Percentiles rank a stretch among this genome's conserved stretches.
phyloP scores from a whole-genome alignment of 2,329 filamentous ascomycete genomes.

The Ceratocystis ficicola region DNA sequence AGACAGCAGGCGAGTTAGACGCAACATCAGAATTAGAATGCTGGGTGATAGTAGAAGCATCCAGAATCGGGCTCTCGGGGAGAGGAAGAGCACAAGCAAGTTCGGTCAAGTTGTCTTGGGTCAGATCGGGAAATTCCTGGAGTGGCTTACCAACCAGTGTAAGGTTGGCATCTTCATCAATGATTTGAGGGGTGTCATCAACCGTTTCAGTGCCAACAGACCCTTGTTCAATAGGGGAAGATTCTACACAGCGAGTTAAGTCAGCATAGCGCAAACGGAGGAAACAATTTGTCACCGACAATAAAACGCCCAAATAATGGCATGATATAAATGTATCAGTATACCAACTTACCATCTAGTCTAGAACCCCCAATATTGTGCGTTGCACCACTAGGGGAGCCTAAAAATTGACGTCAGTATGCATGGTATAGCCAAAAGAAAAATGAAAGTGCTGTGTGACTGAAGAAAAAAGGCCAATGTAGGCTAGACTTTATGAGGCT shows the following conservation, averaged over 20 bases:
- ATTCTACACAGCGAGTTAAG: too few species aligned
- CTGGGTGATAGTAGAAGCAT: not conserved
- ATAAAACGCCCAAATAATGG: not conserved
- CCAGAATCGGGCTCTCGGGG: not conserved
- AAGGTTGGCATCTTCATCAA: not conserved
- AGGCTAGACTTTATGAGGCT: not conserved
- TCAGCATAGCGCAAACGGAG: not conserved
- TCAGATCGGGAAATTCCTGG: not conserved
- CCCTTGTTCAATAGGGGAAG: too few species aligned
- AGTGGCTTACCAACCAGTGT: not conserved
- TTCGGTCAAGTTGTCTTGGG: not conserved
- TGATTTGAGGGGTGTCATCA: not conserved
- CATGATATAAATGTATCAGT: not conserved
- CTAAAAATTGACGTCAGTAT: slow-evolving; percentile 17
- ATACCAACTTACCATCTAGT: slow-evolving; percentile 13
- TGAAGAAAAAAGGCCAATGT: not conserved
- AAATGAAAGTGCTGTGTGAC: not conserved
- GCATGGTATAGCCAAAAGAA: not conserved
- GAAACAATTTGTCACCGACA: not conserved
- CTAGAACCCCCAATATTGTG: not conserved
- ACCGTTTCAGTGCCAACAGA: not conserved
- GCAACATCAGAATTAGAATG: not conserved
- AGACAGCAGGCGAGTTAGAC: not conserved
- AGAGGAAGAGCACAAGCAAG: not conserved
- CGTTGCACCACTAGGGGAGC: not conserved